Percentiles rank a stretch among this genome's conserved stretches.
Evolutionary conservation across 2,329 filamentous ascomycete genomes (phyloP).

Genomic region (Cyphellophora attinorum): DNA sequence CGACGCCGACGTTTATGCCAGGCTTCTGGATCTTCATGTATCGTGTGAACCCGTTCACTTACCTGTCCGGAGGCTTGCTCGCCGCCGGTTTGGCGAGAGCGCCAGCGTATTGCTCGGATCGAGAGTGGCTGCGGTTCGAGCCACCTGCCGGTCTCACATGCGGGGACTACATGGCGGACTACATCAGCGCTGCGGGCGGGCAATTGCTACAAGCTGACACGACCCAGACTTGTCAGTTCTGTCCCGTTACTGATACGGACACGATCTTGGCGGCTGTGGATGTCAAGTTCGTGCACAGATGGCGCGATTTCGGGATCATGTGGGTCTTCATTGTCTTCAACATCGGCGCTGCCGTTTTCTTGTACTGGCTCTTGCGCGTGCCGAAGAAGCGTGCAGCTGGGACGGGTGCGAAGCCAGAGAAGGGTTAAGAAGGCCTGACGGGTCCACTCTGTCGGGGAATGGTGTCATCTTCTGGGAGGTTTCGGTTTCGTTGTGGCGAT

Average conservation of each 20-base stretch:
- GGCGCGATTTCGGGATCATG: constrained; percentile 61
- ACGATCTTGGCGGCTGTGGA: constrained; percentile 32
- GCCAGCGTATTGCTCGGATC: constrained; percentile 53
- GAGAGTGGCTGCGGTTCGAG: constrained; percentile 58
- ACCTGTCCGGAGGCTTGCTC: constrained; percentile 65
- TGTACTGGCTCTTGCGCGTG: constrained; percentile 56
- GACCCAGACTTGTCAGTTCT: constrained; percentile 44
- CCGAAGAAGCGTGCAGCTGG: no score
- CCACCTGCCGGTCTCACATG: constrained; percentile 52
- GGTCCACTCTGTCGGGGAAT: no score
- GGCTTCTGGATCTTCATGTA: constrained; percentile 75
- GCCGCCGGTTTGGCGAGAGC: constrained; percentile 60
- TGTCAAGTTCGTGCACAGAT: constrained; percentile 38
- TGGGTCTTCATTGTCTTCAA: constrained; percentile 60
- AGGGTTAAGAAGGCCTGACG: no score
- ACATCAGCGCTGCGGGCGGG: constrained; percentile 38
- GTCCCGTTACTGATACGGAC: constrained; percentile 34
- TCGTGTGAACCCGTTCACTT: constrained; percentile 70
- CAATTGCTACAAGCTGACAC: constrained; percentile 42
- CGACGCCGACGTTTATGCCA: constrained; percentile 48
- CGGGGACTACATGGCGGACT: constrained; percentile 45
- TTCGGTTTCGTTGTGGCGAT: no score
- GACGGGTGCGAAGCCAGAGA: no score
- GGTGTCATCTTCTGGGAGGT: no score
- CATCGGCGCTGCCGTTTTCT: constrained; percentile 43